phyloP scores from a whole-genome alignment of 2,329 filamentous ascomycete genomes.

The Sporothrix inflata region DNA sequence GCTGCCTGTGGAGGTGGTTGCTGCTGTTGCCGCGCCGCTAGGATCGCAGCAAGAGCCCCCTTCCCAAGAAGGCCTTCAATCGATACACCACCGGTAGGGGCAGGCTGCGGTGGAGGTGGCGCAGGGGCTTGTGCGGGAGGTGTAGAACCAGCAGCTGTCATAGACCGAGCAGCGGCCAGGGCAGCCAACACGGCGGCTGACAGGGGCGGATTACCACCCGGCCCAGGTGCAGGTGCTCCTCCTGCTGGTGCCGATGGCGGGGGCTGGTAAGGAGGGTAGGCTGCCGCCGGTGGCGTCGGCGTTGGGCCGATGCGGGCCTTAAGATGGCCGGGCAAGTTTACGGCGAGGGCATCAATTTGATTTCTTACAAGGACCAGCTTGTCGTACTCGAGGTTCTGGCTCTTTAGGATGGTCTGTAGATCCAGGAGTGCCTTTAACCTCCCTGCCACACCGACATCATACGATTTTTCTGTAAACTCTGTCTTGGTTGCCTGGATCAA shows the following conservation, averaged over 20 bases:
- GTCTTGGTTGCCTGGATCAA: conserved; percentile 73
- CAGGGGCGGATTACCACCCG: conserved; percentile 22
- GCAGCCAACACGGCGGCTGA: conserved; percentile 32
- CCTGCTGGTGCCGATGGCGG: conserved; percentile 45
- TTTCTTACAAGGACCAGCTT: conserved; percentile 83
- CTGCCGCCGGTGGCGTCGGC: conserved; percentile 39
- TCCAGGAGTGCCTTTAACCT: conserved; percentile 84
- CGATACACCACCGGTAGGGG: conserved; percentile 44
- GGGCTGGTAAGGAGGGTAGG: conserved; percentile 33
- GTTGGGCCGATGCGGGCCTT: conserved; percentile 42
- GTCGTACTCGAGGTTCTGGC: conserved; percentile 75
- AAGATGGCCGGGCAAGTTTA: conserved; percentile 58
- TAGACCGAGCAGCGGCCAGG: conserved; percentile 35
- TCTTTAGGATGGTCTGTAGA: conserved; percentile 78
- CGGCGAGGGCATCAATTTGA: conserved; percentile 78
- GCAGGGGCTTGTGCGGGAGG: conserved; percentile 24
- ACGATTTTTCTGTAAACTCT: conserved; percentile 74
- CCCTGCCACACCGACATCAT: conserved; percentile 74
- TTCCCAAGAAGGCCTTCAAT: conserved; percentile 63
- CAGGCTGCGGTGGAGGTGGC: conserved; percentile 42
- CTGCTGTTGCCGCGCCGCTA: conserved; percentile 51
- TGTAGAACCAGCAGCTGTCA: conserved; percentile 21
- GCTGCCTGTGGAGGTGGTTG: conserved; percentile 48
- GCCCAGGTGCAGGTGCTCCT: conserved; percentile 29
- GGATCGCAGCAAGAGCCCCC: conserved; percentile 61